phyloP scores from a whole-genome alignment of 371 early-diverging fungal species.

The Mortierella sp. region DNA sequence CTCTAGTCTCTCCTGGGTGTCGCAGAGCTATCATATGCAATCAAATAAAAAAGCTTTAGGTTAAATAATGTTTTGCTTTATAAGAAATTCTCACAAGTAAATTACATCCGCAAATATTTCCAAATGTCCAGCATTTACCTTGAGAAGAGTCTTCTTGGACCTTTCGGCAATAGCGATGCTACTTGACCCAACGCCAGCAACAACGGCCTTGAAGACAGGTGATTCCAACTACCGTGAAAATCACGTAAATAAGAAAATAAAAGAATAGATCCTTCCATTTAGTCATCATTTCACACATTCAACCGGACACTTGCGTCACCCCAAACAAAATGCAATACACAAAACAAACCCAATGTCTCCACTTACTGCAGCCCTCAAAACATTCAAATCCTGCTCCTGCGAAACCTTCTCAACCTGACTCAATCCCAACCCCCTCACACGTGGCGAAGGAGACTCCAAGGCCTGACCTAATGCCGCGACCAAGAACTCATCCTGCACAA shows the following conservation, averaged over 20 bases:
- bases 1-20: conserved; percentile 24
- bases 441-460: conserved; percentile 19
- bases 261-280: neutral
- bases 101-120: neutral
- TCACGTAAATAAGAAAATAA: conserved; percentile 2
- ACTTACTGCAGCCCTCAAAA: conserved; percentile 28
- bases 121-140: conserved; percentile 9
- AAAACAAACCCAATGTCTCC: no score
- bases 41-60: neutral
- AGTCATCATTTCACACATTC: no score
- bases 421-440: conserved; percentile 31
- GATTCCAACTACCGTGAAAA: conserved; percentile 20
- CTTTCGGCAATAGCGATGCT: conserved; percentile 47
- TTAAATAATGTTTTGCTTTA: neutral
- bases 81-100: no score
- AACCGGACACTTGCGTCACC: no score
- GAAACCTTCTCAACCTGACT: conserved; percentile 45
- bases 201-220: conserved; percentile 27
- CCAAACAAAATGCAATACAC: no score
- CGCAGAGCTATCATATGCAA: conserved; percentile 17
- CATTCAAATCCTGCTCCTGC: conserved; percentile 1
- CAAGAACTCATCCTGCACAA: conserved; percentile 35
- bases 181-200: conserved; percentile 33
- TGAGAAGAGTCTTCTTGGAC: conserved; percentile 35
- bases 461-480: conserved; percentile 31